Percentiles rank a stretch among this genome's conserved stretches.
phyloP scores from a whole-genome alignment of 2,329 filamentous ascomycete species.

The Fusarium guadeloupense region DNA sequence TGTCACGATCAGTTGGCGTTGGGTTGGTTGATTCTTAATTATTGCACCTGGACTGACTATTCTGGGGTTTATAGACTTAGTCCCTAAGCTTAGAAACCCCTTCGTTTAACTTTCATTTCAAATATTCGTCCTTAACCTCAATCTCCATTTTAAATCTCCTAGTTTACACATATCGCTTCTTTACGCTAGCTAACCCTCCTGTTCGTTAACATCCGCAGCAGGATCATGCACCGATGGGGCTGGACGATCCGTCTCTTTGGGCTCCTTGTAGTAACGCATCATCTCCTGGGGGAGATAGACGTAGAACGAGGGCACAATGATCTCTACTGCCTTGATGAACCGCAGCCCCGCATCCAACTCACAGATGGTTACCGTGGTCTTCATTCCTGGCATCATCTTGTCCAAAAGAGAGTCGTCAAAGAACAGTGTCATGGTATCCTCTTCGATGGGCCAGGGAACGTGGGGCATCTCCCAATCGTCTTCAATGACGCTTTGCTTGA shows the following conservation, averaged over 20 bases:
- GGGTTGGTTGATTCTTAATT: not conserved
- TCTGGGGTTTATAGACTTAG: conserved; percentile 5
- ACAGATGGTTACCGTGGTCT: conserved; percentile 64
- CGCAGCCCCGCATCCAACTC: conserved; percentile 69
- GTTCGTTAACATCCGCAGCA: conserved; percentile 32
- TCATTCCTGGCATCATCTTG: conserved; percentile 71
- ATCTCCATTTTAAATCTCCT: too few relatives aligned
- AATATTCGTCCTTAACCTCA: too few relatives aligned
- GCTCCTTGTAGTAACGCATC: conserved; percentile 73
- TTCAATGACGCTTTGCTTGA: conserved; percentile 57
- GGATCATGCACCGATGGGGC: conserved; percentile 55
- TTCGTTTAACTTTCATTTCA: not conserved
- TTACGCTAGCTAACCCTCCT: conserved; percentile 35
- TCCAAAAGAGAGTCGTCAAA: conserved; percentile 68
- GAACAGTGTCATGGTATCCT: conserved; percentile 60
- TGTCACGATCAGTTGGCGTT: conserved; percentile 15
- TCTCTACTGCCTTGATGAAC: conserved; percentile 69
- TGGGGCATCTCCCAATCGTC: conserved; percentile 56
- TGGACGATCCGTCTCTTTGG: conserved; percentile 55
- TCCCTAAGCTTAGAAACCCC: not conserved
- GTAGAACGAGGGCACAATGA: conserved; percentile 70
- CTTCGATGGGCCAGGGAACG: conserved; percentile 19
- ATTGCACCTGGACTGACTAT: not conserved
- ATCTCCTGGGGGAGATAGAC: conserved; percentile 73
- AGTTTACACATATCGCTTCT: too few relatives aligned